Base-by-base conservation (phyloP, 106 monocot species). In the Iris macrosiphon region DNA sequence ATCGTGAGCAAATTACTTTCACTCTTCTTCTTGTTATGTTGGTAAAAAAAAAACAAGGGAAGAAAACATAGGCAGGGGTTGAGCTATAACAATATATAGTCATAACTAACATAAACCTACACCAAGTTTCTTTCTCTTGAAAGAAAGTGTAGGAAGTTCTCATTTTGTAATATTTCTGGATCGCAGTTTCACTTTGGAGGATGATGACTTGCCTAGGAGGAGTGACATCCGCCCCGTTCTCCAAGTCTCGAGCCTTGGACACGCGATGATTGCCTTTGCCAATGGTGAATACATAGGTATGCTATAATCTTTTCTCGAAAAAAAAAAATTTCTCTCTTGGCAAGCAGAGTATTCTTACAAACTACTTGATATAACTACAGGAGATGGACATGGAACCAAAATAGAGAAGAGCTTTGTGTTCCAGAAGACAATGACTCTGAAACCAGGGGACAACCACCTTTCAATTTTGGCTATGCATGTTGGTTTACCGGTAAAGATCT, bases 241-340 rank as follows among this genome's bases (percentile, higher is more conserved):
- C 60, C 83, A 83, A 57, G n/a, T 87, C 32, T 46, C 74, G 34
- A 77, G 47, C 24, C 64, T 75, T 19, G 86, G 83, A 6, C 86
- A 96, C 67, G 82, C 57, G 0, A 47, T 96, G 66, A 66, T 80
- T 41, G 83, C 55, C 16, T 96, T 90, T 45, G 77, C 75, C 42
- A 96, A 96, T 53, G 90, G 75, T 17, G 37, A 59, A 50, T 96
- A 75, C 63, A 64, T 90, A 24, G 96, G 96, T 96, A 87, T 47
- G 11, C 19, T 41, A n/a, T 0, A 1, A 8, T 35, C 20, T 45
- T 15, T 20, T 34, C 19, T 34, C 15, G 52, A n/a, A n/a, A n/a
- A n/a, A n/a, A n/a, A n/a, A n/a, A n/a, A n/a, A n/a, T n/a, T n/a
- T n/a, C n/a, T n/a, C n/a, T n/a, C n/a, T n/a, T n/a, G n/a, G n/a